phyloP scores from a whole-genome alignment of 768 basidiomycete genomes.

The Kwoniella dendrophila region DNA sequence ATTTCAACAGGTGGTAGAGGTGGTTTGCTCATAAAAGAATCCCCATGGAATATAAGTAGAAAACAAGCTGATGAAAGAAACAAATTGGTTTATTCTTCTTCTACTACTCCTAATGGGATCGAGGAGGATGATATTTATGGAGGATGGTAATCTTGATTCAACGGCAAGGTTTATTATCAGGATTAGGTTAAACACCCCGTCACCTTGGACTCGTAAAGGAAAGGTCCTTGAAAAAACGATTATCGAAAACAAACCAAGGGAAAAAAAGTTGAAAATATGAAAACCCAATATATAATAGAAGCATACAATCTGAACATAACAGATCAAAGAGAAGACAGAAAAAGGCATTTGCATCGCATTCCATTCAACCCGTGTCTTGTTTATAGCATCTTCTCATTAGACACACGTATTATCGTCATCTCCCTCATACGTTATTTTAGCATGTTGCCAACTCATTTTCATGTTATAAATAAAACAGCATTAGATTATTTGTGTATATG shows the following conservation, averaged over 20 bases:
- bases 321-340: neutral
- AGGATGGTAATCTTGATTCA: constrained; percentile 8
- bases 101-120: neutral
- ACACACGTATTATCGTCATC: constrained; percentile 11
- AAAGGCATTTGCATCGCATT: too few species aligned
- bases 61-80: neutral
- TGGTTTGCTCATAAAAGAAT: neutral
- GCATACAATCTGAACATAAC: too few species aligned
- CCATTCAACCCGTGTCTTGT: neutral
- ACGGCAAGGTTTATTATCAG: too few species aligned
- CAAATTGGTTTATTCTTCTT: too few species aligned
- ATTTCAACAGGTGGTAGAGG: neutral
- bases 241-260: neutral
- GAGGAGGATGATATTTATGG: constrained; percentile 4
- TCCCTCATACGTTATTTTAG: neutral
- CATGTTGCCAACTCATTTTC: too few species aligned
- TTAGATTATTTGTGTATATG: too few species aligned
- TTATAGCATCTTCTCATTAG: neutral
- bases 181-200: too few species aligned
- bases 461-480: too few species aligned
- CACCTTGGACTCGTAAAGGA: too few species aligned
- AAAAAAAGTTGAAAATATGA: neutral
- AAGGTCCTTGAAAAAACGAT: too few species aligned
- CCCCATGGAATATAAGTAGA: neutral
- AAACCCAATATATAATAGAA: too few species aligned